phyloP scores from a whole-genome alignment of 768 basidiomycete species.

The Rhodocollybia butyracea region DNA sequence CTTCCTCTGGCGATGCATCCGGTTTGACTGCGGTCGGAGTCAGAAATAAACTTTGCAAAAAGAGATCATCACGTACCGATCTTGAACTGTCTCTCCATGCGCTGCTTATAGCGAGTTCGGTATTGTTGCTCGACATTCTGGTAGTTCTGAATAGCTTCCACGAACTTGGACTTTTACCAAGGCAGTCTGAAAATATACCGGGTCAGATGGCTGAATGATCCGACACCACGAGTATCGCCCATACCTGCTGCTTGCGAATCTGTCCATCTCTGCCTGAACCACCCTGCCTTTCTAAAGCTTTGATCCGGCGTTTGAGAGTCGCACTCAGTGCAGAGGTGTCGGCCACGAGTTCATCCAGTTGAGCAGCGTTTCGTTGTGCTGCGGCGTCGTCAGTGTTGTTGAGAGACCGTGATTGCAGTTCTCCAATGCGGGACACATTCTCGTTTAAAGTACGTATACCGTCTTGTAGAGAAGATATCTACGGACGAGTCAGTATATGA shows the following conservation, averaged over 20 bases:
- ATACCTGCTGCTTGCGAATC: slow-evolving; percentile 75
- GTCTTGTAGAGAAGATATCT: slow-evolving; percentile 81
- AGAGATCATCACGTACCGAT: slow-evolving; percentile 52
- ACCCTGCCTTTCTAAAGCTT: slow-evolving; percentile 65
- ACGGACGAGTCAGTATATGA: not conserved
- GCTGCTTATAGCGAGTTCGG: slow-evolving; percentile 72
- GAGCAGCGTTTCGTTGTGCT: slow-evolving; percentile 54
- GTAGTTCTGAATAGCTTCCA: slow-evolving; percentile 83
- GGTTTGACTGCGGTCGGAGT: slow-evolving; percentile 67
- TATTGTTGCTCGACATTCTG: slow-evolving; percentile 81
- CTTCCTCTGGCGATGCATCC: slow-evolving; percentile 86
- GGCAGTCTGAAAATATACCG: slow-evolving; percentile 39
- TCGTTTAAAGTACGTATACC: slow-evolving; percentile 61
- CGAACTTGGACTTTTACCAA: slow-evolving; percentile 73
- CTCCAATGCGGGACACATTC: slow-evolving; percentile 66
- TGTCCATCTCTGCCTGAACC: slow-evolving; percentile 66
- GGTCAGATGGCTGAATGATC: too few species aligned
- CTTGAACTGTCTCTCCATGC: slow-evolving; percentile 83
- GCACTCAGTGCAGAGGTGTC: slow-evolving; percentile 71
- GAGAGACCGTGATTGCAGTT: slow-evolving; percentile 71
- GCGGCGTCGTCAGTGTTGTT: slow-evolving; percentile 70
- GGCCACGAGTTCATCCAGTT: slow-evolving; percentile 66
- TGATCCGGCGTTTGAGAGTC: slow-evolving; percentile 68
- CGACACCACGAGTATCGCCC: too few species aligned
- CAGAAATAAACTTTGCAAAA: not conserved